Base-by-base conservation (phyloP, 176 grass and related monocot species). In the Carex myosuroides region DNA sequence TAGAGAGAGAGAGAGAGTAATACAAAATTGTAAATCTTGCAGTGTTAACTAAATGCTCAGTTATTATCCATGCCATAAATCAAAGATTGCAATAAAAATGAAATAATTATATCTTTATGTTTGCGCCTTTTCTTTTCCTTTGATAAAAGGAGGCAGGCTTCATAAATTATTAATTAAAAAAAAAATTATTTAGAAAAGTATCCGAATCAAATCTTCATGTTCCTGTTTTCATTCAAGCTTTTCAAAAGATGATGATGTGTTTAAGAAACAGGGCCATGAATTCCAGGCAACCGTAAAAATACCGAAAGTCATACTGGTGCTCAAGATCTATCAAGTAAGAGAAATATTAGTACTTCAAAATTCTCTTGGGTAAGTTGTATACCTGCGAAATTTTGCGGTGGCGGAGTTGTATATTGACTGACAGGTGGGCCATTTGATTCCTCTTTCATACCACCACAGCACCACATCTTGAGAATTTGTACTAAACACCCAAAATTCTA, bases 371-470 rank as follows among this genome's bases (percentile, higher is more conserved):
- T 10, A 32, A 78, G 50, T 12, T 78, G 46, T 16, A 75, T 85
- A 75, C 74, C 84, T 77, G 70, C 13, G 58, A 85, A 79, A 66
- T 85, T 79, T 13, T 68, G 84, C 18, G 22, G 53, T 6, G 84
- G 53, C 1, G 71, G 74, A 52, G 60, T 83, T 32, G 81, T 66
- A 33, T 83, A 68, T 52, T 83, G 81, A 53, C 42, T 83, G 81
- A 53, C 60, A 46, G 81, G 39, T 33, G 81, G 81, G 8, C 81
- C 81, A 39, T 32, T 83, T 14, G 81, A 68, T 83, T 83, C 81
- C 39, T 83, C 81, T 83, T 83, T 8, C 62, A 69, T 83, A 52
- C 81, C 81, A 17, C 62, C 62, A 11, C 81, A 83, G 81, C 81
- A 83, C 81, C 81, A 83, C 81, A 83, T 83, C 41, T 69, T 83